Base-by-base conservation (phyloP, 306 rosid species). In the Luffa aegyptiaca region DNA sequence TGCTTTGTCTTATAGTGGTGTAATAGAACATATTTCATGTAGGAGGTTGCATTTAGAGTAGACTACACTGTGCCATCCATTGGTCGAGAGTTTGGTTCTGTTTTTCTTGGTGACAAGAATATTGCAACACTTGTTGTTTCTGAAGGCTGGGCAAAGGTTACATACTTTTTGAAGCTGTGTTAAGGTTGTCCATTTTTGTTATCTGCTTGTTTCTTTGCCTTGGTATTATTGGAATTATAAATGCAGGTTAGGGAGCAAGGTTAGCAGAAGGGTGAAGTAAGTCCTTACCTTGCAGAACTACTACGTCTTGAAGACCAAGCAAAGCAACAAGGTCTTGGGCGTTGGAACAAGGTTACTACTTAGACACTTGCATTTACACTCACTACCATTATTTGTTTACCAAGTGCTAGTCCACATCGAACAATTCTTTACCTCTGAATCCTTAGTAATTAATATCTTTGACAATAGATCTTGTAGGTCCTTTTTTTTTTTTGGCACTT, bases 91-190 rank as follows among this genome's bases (percentile, higher is more conserved):
- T 96, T 96, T 20, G 99, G 99, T 71, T 90, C 97, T 8, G 99
- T 96, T 83, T 90, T 93, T 80, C 86, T 89, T 5, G 92, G 92
- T 35, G 97, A 91, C 82, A 89, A 96, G 52, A 90, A 96, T 86
- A 91, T 96, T 63, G 92, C 90, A 14, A 58, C 84, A 84, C 88
- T 86, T 79, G 93, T 93, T 86, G 99, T 93, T 88, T 81, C 90
- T 84, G 86, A 77, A 85, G 99, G 99, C 87, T 93, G 98, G 98
- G 97, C 97, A 73, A 96, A 91, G 99, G 99, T 96, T 52, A 77
- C 14, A 56, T 57, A 42, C 71, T 6, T 46, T 79, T 21, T 82
- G 59, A 44, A 10, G 55, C n/a, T 31, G 35, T 79, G 46, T 10
- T 59, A 46, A 8, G 11, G 3, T 65, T 69, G 21, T 46, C 31